Evolutionary conservation across 352 stramenopile genomes (phyloP).

Genomic region (Peronospora belbahrii): DNA sequence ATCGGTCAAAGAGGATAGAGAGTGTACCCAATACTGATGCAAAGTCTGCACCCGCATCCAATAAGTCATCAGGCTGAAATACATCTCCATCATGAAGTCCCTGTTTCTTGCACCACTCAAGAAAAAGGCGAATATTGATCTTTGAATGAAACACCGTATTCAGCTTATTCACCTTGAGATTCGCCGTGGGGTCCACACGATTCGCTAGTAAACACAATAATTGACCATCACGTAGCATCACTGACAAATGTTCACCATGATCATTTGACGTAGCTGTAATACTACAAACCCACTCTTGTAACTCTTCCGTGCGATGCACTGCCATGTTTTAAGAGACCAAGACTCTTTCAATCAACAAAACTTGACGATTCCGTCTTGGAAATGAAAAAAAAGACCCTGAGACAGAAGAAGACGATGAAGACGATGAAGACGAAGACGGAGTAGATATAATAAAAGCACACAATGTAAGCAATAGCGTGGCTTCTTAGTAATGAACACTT

Average conservation of each 20-base stretch:
- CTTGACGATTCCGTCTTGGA: too few relatives aligned
- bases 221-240: conserved; percentile 79
- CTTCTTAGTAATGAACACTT: conserved; percentile 15
- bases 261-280: conserved; percentile 64
- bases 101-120: conserved; percentile 70
- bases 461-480: conserved; percentile 12
- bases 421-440: too few relatives aligned
- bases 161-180: conserved; percentile 82
- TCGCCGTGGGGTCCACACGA: conserved; percentile 60
- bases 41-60: conserved; percentile 60
- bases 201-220: conserved; percentile 82
- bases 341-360: too few relatives aligned
- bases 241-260: conserved; percentile 68
- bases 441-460: conserved; percentile 12
- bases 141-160: conserved; percentile 86
- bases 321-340: conserved; percentile 12
- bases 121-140: conserved; percentile 76
- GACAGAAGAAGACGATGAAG: neutral
- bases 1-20: conserved; percentile 81
- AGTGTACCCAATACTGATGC: conserved; percentile 61
- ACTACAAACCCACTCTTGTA: conserved; percentile 81
- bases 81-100: conserved; percentile 63
- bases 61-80: conserved; percentile 73
- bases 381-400: neutral
- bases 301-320: conserved; percentile 70